These are phyloP conservation scores for Chloranthus sessilifolius DNA, from an alignment of 164 flowering plant genomes.

Conservation along the genomic window DNA sequence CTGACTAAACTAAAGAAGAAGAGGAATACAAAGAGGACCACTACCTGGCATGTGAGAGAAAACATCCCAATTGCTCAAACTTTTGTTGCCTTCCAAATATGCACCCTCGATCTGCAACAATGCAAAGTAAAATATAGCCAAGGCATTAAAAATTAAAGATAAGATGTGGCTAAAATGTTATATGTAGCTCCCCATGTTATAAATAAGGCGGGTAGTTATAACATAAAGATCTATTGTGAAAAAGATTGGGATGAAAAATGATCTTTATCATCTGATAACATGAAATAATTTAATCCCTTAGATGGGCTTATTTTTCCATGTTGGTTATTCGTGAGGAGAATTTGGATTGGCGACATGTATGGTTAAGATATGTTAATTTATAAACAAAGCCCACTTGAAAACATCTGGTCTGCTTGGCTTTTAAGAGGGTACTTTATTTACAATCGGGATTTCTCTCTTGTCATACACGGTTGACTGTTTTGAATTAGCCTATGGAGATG, in stretches of 20 bases:
- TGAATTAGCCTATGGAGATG: too few relatives aligned
- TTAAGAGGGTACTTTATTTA: too few relatives aligned
- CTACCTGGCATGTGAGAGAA: constrained; percentile 22
- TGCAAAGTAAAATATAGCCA: neutral
- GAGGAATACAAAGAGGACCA: neutral
- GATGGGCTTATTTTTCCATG: too few relatives aligned
- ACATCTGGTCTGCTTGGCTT: too few relatives aligned
- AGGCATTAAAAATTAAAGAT: neutral
- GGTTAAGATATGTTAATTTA: too few relatives aligned
- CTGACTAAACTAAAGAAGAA: neutral
- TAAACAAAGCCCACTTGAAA: too few relatives aligned
- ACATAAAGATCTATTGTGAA: neutral
- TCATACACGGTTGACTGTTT: too few relatives aligned
- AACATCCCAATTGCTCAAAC: constrained; percentile 38
- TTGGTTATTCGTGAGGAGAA: too few relatives aligned
- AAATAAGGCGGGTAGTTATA: neutral
- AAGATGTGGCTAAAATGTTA: too few relatives aligned
- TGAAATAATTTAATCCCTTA: too few relatives aligned
- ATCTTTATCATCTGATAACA: constrained; percentile 19
- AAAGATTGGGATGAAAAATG: neutral
- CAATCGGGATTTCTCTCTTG: too few relatives aligned
- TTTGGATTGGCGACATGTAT: too few relatives aligned
- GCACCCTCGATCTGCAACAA: constrained; percentile 33
- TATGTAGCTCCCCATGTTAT: neutral
- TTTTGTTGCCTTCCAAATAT: constrained; percentile 20